These are phyloP conservation scores for Pseudogymnoascus sp. DNA, from an alignment of 2,329 filamentous ascomycete species.

Conservation along the genomic window DNA sequence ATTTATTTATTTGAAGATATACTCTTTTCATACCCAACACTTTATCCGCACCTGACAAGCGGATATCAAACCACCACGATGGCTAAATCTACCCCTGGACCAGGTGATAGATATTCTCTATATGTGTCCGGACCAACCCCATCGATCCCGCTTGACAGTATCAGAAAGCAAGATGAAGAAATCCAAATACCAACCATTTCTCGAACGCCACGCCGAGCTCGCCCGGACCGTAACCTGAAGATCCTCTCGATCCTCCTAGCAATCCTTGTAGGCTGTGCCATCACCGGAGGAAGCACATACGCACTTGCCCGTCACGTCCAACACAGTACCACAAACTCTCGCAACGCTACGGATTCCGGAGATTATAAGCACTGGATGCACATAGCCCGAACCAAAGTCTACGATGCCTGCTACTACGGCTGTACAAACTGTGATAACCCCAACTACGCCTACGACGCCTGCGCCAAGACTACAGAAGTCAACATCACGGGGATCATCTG, in stretches of 20 bases:
- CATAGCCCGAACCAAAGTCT: background rate
- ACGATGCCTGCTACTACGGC: background rate
- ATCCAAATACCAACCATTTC: background rate
- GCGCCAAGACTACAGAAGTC: background rate
- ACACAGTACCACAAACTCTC: background rate
- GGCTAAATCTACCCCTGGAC: background rate
- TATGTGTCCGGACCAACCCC: background rate
- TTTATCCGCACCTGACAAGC: background rate
- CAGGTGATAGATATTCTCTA: background rate
- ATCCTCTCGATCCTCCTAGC: background rate
- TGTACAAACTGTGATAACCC: background rate
- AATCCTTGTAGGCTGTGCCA: background rate
- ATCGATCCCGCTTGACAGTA: background rate
- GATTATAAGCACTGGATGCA: background rate
- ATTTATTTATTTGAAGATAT: background rate
- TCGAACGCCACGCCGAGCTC: background rate
- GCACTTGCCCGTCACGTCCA: background rate
- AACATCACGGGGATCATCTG: background rate
- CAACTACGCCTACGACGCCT: background rate
- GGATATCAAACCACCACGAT: background rate
- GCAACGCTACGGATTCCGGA: too few species aligned
- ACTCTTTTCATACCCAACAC: background rate
- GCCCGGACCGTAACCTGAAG: background rate
- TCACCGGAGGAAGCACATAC: background rate
- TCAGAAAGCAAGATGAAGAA: background rate